phyloP scores from a whole-genome alignment of 768 basidiomycete genomes.

The Lenzites betulinus region DNA sequence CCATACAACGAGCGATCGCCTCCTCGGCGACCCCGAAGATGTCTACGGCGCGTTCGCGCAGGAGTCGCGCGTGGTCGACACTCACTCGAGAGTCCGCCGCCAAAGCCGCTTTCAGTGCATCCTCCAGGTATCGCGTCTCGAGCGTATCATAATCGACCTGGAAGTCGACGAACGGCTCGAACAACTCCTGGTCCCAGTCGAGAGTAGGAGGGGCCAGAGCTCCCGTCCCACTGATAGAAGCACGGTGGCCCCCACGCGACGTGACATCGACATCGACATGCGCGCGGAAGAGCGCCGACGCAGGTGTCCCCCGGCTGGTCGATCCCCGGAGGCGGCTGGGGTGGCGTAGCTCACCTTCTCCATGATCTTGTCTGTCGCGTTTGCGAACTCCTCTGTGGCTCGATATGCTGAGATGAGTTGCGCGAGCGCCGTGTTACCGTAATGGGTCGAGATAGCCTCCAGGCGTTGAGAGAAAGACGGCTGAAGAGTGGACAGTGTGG shows the following conservation, averaged over 20 bases:
- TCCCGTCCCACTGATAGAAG: conserved; percentile 33
- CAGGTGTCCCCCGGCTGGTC: conserved; percentile 6
- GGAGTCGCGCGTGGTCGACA: conserved; percentile 58
- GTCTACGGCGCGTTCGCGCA: conserved; percentile 76
- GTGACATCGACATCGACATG: conserved; percentile 37
- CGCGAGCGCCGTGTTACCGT: conserved; percentile 62
- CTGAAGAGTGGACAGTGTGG: conserved; percentile 74
- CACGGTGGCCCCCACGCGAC: conserved; percentile 28
- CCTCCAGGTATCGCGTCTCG: conserved; percentile 71
- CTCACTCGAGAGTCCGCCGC: conserved; percentile 43
- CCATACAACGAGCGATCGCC: conserved; percentile 69
- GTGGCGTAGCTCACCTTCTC: conserved; percentile 58
- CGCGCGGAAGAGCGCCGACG: conserved; percentile 27
- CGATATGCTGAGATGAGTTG: conserved; percentile 73
- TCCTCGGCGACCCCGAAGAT: conserved; percentile 81
- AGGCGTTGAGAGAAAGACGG: conserved; percentile 85
- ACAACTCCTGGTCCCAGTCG: conserved; percentile 91
- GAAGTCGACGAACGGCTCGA: conserved; percentile 92
- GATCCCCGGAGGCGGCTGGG: conserved; percentile 27
- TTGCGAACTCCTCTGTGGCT: conserved; percentile 82
- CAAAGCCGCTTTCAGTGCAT: conserved; percentile 52
- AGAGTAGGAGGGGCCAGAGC: conserved; percentile 11
- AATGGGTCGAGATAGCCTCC: conserved; percentile 62
- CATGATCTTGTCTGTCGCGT: conserved; percentile 70
- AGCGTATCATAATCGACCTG: conserved; percentile 82